phyloP scores from a whole-genome alignment of 2,329 filamentous ascomycete species.

The Fusarium solani-melongenae region DNA sequence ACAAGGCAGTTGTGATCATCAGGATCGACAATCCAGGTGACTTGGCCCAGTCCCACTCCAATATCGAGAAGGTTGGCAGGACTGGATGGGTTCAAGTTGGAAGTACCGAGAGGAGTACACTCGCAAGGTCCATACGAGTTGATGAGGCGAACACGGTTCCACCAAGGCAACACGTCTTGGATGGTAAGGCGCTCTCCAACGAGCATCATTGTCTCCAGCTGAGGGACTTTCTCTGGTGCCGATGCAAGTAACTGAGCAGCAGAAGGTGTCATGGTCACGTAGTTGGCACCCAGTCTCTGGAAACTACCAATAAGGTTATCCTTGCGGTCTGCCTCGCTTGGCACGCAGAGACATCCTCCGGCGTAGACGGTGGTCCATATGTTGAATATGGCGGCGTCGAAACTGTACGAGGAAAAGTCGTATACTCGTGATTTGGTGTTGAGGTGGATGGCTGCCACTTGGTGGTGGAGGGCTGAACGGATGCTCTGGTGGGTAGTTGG shows the following conservation, averaged over 20 bases:
- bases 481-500: constrained; percentile 6
- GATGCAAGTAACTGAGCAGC: constrained; percentile 12
- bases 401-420: constrained; percentile 35
- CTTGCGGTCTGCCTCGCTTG: constrained; percentile 26
- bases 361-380: constrained; percentile 9
- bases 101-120: constrained; percentile 13
- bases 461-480: neutral
- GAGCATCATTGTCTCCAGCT: constrained; percentile 11
- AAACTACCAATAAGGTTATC: constrained; percentile 17
- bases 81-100: neutral
- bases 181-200: constrained; percentile 26
- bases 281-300: neutral
- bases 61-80: neutral
- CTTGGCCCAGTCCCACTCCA: constrained; percentile 1
- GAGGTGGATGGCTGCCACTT: constrained; percentile 1
- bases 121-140: constrained; percentile 36
- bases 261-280: constrained; percentile 16
- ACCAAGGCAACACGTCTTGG: constrained; percentile 12
- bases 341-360: constrained; percentile 36
- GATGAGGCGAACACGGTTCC: constrained; percentile 5
- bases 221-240: constrained; percentile 9
- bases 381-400: constrained; percentile 25
- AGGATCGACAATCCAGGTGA: constrained; percentile 47
- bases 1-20: constrained; percentile 35
- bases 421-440: constrained; percentile 2